phyloP scores from a whole-genome alignment of 139 green algal species.

The Auxenochlorella pyrenoidosa region DNA sequence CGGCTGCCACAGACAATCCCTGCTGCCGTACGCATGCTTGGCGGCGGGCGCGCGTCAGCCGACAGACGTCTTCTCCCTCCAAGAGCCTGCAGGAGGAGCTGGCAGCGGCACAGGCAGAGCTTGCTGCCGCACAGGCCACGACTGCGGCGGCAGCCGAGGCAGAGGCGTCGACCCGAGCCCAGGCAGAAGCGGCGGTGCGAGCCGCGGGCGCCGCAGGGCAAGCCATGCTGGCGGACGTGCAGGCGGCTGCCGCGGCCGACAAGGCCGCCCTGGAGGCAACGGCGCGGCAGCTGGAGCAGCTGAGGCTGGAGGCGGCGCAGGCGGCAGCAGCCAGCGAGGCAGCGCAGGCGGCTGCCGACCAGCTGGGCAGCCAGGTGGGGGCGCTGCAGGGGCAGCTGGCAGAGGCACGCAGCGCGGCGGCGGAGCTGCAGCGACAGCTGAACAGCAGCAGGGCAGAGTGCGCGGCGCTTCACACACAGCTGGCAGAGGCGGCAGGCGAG shows the following conservation, averaged over 20 bases:
- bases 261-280: slow-evolving; percentile 42
- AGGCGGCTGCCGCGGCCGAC: slow-evolving; percentile 45
- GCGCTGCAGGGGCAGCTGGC: slow-evolving; percentile 19
- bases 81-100: slow-evolving; percentile 75
- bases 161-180: neutral
- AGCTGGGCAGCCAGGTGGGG: neutral
- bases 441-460: slow-evolving; percentile 7
- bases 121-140: neutral
- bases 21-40: no score
- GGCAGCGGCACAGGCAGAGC: slow-evolving; percentile 55
- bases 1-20: no score
- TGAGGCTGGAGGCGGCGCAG: neutral
- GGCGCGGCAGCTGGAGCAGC: neutral
- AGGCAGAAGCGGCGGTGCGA: slow-evolving; percentile 12
- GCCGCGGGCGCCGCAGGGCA: neutral
- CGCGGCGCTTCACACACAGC: neutral
- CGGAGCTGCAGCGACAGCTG: slow-evolving; percentile 32
- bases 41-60: no score
- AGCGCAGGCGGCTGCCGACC: neutral
- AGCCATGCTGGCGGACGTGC: neutral
- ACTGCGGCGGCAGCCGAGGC: slow-evolving; percentile 30
- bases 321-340: neutral
- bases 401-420: neutral
- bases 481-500: slow-evolving; percentile 11
- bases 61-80: no score